Evolutionary conservation across 2,329 filamentous ascomycete genomes (phyloP), one percentile per base, ranked within the genome.

Genomic region (Ophiostoma ulmi): DNA sequence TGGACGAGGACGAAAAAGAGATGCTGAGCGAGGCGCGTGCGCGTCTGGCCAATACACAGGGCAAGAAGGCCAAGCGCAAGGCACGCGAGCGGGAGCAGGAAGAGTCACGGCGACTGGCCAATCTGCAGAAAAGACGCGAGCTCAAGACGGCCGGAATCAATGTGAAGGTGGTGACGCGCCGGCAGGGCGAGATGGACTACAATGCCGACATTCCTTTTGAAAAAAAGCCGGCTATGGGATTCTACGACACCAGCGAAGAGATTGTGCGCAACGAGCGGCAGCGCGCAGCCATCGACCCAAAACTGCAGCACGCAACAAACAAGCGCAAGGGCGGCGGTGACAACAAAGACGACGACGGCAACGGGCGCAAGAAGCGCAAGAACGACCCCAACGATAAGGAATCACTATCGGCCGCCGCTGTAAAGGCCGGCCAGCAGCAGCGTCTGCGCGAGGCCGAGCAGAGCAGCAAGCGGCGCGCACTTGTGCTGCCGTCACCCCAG

Each of bases 181-280:
- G 98, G 83, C 90, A 93, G 83, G 95, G 95, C 0, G 91, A 98
- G 82, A 99, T 99, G 93, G 95, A 99, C 80, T 99, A 99, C 83
- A 99, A 99, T 80, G 95, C 95, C 76, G 95, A 99, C 76, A 97
- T 99, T 74, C 95, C 95, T 0, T 98, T 99, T 75, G 95, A 99
- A 80, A 97, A 95, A 80, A 91, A 92, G 74, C 90, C 95, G 0
- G 90, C 91, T 0, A 83, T 89, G 31, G 95, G 95, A 14, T 99
- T 99, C 79, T 97, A 94, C 81, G 94, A 99, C 78, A 99, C 95
- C 0, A 84, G 84, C 3, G 93, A 97, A 17, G 95, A 99, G 78
- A 83, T 91, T 74, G 81, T 83, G 5, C 85, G 84, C 74, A 99
- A 99, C 79, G 94, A 99, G 80, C 87, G 86, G 72, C 90, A 97